Percentiles rank a stretch among this genome's conserved stretches.
Conservation (phyloP, 805 yeast genomes). For the Metschnikowia proteae region DNA sequence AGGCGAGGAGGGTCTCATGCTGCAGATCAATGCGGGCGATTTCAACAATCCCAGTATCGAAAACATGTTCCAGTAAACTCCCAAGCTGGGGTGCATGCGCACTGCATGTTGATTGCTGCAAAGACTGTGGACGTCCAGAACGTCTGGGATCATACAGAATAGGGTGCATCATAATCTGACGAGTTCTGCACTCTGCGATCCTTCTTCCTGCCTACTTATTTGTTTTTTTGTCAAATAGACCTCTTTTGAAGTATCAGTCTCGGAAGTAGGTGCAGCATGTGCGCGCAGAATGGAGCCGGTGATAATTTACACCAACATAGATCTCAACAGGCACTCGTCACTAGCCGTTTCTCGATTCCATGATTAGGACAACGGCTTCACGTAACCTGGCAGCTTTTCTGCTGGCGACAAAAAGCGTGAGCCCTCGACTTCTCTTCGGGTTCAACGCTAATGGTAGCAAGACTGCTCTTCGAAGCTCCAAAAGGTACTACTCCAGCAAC, state of each 20-base stretch:
- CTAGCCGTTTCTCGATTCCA: neutral
- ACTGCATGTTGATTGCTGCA: slow-evolving; percentile 2
- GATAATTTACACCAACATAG: neutral
- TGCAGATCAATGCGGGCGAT: slow-evolving; percentile 20
- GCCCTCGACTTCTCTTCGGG: neutral
- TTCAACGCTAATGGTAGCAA: neutral
- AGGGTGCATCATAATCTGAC: no score
- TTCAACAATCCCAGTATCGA: slow-evolving; percentile 18
- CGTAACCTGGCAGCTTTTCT: neutral
- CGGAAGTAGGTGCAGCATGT: neutral
- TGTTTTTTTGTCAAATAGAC: neutral
- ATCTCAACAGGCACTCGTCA: neutral
- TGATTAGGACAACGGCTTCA: neutral
- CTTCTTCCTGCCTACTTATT: no score
- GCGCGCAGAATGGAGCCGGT: neutral
- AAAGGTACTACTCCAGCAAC: neutral
- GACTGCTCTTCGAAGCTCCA: neutral
- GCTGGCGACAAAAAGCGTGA: neutral
- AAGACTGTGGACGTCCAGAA: neutral
- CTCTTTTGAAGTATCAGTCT: neutral
- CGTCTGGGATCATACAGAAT: no score
- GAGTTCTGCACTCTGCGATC: no score
- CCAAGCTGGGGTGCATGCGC: neutral
- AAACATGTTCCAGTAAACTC: slow-evolving; percentile 21
- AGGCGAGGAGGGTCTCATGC: slow-evolving; percentile 25